A percentile compares a stretch with the other conserved stretches of the same genome.
Evolutionary conservation across 306 rosid genomes (phyloP).

Genomic region (Corylus americana): DNA sequence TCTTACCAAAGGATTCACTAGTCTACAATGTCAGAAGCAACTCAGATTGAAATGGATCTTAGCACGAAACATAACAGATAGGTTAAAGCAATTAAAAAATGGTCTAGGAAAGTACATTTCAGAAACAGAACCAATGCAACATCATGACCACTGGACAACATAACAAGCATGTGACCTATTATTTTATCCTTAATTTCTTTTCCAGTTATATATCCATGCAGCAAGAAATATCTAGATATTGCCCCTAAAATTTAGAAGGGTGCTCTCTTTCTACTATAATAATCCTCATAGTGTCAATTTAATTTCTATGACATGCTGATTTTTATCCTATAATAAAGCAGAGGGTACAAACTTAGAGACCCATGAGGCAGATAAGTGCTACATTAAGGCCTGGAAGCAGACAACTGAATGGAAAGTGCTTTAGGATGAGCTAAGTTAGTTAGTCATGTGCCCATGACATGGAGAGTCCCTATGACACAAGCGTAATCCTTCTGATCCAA

Average conservation of each 20-base stretch:
- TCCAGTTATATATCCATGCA: neutral
- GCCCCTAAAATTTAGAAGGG: neutral
- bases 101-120: neutral
- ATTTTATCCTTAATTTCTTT: neutral
- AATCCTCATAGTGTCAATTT: neutral
- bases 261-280: neutral
- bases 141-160: neutral
- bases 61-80: neutral
- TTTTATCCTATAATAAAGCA: neutral
- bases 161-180: neutral
- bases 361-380: neutral
- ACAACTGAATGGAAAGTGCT: neutral
- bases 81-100: neutral
- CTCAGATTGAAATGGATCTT: neutral
- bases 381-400: neutral
- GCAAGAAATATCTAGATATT: neutral
- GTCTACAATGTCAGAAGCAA: neutral
- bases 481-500: neutral
- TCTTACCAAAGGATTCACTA: constrained; percentile 29
- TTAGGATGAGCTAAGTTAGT: neutral
- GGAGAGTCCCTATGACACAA: neutral
- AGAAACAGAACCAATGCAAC: neutral
- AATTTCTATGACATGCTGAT: neutral
- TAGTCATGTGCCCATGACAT: neutral
- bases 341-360: neutral